phyloP scores from a whole-genome alignment of 2,329 filamentous ascomycete genomes.

The Arachnomyces sp. region DNA sequence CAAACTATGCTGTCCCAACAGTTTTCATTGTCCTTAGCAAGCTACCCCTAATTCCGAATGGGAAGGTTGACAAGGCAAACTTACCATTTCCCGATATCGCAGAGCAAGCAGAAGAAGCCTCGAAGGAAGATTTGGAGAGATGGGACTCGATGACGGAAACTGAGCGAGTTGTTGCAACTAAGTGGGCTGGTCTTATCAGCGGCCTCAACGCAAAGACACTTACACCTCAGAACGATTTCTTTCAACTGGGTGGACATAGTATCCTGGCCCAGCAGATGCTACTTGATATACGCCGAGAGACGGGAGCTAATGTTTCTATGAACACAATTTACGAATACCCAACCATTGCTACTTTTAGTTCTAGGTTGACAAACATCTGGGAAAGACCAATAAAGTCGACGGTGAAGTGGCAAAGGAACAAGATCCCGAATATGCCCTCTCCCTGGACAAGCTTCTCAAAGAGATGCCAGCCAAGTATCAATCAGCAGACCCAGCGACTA shows the following conservation, averaged over 20 bases:
- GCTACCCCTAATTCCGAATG: slow-evolving; percentile 76
- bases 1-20: slow-evolving; percentile 67
- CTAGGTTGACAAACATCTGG: slow-evolving; percentile 44
- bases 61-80: slow-evolving; percentile 72
- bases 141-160: slow-evolving; percentile 42
- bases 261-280: slow-evolving; percentile 76
- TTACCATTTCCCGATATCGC: slow-evolving; percentile 74
- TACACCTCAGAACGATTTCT: slow-evolving; percentile 58
- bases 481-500: slow-evolving; percentile 18
- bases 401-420: slow-evolving; percentile 42
- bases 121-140: too few species aligned
- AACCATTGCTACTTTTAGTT: slow-evolving; percentile 39
- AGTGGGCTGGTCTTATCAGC: slow-evolving; percentile 66
- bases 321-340: slow-evolving; percentile 13
- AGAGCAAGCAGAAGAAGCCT: slow-evolving; percentile 31
- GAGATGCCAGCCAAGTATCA: slow-evolving; percentile 43
- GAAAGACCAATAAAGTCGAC: slow-evolving; percentile 33
- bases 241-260: slow-evolving; percentile 73
- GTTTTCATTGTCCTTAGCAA: slow-evolving; percentile 65
- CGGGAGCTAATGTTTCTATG: slow-evolving; percentile 16
- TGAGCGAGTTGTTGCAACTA: slow-evolving; percentile 59
- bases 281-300: slow-evolving; percentile 56
- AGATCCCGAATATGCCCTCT: slow-evolving; percentile 40
- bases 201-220: slow-evolving; percentile 62
- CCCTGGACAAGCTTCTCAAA: slow-evolving; percentile 34